Evolutionary conservation across 257 asterid genomes (phyloP).

Genomic region (Agastache rugosa): DNA sequence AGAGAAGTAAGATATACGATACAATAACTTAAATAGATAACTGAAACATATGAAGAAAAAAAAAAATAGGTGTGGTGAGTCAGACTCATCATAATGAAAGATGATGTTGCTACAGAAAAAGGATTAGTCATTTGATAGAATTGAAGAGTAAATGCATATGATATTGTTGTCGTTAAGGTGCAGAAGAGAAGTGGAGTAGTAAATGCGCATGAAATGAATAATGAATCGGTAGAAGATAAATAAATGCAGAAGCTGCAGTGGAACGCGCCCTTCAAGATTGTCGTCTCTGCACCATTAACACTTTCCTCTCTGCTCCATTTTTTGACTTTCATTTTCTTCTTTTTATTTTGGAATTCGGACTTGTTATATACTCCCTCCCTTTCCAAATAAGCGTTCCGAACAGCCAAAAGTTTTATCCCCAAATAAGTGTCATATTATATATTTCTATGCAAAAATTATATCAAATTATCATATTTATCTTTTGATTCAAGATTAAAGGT

Average conservation of each 20-base stretch:
- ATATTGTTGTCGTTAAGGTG: slow-evolving; percentile 19
- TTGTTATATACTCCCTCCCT: no score
- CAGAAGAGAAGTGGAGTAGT: slow-evolving; percentile 21
- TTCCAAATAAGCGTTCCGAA: no score
- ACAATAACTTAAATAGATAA: neutral
- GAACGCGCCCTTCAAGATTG: slow-evolving; percentile 33
- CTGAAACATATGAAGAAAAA: neutral
- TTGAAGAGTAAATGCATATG: slow-evolving; percentile 29
- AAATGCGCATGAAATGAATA: slow-evolving; percentile 29
- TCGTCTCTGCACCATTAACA: neutral
- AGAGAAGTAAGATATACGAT: neutral
- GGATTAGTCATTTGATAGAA: neutral
- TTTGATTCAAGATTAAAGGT: no score
- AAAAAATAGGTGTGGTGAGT: neutral
- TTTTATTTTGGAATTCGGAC: no score
- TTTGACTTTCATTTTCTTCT: no score
- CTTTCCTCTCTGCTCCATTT: no score
- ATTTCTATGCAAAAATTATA: no score
- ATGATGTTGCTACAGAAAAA: neutral
- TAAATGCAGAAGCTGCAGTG: slow-evolving; percentile 52
- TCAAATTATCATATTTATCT: no score
- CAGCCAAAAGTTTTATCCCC: no score
- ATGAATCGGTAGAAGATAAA: slow-evolving; percentile 33
- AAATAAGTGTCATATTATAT: no score
- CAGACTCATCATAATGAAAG: neutral